These are phyloP conservation scores for Diaporthe helianthi DNA, from an alignment of 2,329 filamentous ascomycete genomes.

Conservation along the genomic window DNA sequence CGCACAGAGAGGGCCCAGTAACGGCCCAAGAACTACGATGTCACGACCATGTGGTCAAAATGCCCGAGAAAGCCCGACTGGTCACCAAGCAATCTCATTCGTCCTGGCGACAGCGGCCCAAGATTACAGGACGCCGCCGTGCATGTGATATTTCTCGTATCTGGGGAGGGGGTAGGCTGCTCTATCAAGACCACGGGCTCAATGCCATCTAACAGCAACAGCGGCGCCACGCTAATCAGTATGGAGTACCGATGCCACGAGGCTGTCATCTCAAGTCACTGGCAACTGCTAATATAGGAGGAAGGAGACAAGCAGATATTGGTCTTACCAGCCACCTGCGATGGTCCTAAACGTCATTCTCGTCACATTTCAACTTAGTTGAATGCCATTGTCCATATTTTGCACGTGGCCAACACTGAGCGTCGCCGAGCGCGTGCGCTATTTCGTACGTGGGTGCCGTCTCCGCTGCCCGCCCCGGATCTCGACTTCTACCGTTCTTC, in stretches of 20 bases:
- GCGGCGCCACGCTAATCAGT: background rate
- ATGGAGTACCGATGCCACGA: background rate
- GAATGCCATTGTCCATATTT: background rate
- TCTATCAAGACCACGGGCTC: background rate
- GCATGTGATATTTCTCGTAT: constrained; percentile 17
- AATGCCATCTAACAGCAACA: background rate
- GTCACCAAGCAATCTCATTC: background rate
- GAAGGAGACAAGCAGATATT: background rate
- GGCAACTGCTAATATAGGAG: background rate
- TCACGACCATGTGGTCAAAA: background rate
- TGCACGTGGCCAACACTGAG: constrained; percentile 6
- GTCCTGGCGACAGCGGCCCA: background rate
- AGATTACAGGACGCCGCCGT: background rate
- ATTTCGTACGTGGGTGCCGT: background rate
- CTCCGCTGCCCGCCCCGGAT: background rate
- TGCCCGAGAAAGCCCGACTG: background rate
- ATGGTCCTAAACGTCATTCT: constrained; percentile 10
- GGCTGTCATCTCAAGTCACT: background rate
- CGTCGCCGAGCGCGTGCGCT: background rate
- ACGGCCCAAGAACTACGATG: background rate
- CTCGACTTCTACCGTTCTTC: background rate
- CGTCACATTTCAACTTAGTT: background rate
- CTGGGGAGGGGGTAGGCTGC: constrained; percentile 19
- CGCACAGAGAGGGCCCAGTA: background rate
- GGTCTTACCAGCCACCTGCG: background rate